These are phyloP conservation scores for Diaporthe sp. DNA, from an alignment of 2,329 filamentous ascomycete species.

Conservation along the genomic window DNA sequence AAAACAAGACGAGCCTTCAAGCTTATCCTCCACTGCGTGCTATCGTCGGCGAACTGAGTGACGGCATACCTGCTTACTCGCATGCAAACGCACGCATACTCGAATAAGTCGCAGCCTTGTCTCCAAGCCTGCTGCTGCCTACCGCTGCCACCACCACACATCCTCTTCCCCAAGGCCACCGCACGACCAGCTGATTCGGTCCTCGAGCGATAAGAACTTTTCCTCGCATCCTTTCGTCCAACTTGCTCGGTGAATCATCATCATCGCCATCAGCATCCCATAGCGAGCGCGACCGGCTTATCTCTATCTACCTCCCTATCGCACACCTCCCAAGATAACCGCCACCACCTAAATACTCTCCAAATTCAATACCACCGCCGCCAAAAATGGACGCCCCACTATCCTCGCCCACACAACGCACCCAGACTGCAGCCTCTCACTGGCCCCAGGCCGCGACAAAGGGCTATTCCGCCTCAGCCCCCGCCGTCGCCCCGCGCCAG, in stretches of 20 bases:
- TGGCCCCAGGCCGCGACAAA: slow-evolving; percentile 43
- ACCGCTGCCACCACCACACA: slow-evolving; percentile 7
- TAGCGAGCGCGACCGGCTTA: background rate
- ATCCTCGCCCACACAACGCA: slow-evolving; percentile 47
- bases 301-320: background rate
- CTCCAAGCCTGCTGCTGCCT: slow-evolving; percentile 24
- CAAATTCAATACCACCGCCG: background rate
- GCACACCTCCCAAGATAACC: background rate
- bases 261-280: background rate
- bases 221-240: background rate
- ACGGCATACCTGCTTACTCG: background rate
- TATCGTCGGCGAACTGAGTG: slow-evolving; percentile 1
- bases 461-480: slow-evolving; percentile 27
- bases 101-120: slow-evolving; percentile 29
- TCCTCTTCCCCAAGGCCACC: background rate
- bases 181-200: background rate
- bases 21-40: background rate
- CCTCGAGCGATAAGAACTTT: background rate
- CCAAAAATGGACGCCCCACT: slow-evolving; percentile 51
- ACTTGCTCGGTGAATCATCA: background rate
- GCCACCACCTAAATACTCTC: background rate
- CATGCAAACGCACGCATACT: slow-evolving; percentile 4
- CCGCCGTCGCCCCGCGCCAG: slow-evolving; percentile 48
- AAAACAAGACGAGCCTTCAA: background rate
- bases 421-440: slow-evolving; percentile 47